These are phyloP conservation scores for Aureobasidium musti DNA, from an alignment of 2,329 filamentous ascomycete genomes.

Conservation along the genomic window DNA sequence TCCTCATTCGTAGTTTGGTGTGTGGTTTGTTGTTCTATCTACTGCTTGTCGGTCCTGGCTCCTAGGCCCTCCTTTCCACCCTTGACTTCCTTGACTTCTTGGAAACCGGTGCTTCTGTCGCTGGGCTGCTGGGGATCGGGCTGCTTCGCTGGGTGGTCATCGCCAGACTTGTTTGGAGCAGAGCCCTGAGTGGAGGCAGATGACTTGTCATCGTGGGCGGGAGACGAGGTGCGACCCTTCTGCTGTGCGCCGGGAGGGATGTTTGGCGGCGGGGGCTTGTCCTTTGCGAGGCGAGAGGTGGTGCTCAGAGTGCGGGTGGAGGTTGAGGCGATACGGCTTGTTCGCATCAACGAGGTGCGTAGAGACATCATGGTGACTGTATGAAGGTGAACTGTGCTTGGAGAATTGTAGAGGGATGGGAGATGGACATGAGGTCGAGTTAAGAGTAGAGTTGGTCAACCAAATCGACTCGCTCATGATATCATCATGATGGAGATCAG, in stretches of 20 bases:
- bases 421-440: background rate
- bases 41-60: constrained; percentile 16
- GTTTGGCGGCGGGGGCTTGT: constrained; percentile 14
- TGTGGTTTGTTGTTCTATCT: too few species aligned
- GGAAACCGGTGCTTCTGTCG: constrained; percentile 41
- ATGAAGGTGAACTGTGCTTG: background rate
- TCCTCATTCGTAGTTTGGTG: background rate
- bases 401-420: background rate
- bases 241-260: constrained; percentile 8
- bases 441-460: background rate
- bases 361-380: constrained; percentile 6
- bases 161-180: constrained; percentile 37
- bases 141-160: constrained; percentile 45
- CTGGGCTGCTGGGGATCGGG: constrained; percentile 42
- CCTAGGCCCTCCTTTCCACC: constrained; percentile 42
- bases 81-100: constrained; percentile 36
- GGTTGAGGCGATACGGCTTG: background rate
- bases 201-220: constrained; percentile 35
- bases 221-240: background rate
- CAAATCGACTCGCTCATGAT: constrained; percentile 6
- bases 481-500: constrained; percentile 24
- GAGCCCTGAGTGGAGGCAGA: constrained; percentile 38
- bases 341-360: background rate
- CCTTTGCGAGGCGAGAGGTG: constrained; percentile 1
- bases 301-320: constrained; percentile 15